These are phyloP conservation scores for Backusella australiensis DNA, from an alignment of 192 early-diverging fungal species.

Conservation along the genomic window DNA sequence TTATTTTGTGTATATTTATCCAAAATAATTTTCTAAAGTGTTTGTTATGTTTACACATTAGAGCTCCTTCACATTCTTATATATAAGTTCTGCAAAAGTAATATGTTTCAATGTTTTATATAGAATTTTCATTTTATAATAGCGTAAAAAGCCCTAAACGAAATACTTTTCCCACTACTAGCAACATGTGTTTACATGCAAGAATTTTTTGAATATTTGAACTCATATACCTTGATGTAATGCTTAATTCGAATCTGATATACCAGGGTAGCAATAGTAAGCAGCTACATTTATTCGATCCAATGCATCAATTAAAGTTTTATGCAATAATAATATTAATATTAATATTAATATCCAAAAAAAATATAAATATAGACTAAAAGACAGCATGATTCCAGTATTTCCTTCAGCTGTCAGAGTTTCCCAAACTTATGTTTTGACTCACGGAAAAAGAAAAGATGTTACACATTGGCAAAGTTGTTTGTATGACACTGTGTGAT, in stretches of 20 bases:
- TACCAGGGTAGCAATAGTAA: background rate
- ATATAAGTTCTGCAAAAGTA: background rate
- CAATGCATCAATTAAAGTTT: background rate
- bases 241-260: background rate
- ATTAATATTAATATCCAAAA: background rate
- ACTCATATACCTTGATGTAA: background rate
- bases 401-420: background rate
- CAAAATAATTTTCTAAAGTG: background rate
- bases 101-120: background rate
- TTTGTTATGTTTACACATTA: background rate
- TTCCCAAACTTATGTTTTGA: background rate
- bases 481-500: background rate
- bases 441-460: background rate
- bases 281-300: background rate
- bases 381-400: background rate
- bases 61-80: background rate
- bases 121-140: background rate
- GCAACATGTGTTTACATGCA: background rate
- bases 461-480: background rate
- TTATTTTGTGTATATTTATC: background rate
- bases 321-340: background rate
- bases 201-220: background rate
- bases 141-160: background rate
- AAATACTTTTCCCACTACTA: background rate
- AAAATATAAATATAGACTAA: background rate